phyloP scores from a whole-genome alignment of 495 filamentous ascomycete species.

The Cairneyella variabilis region DNA sequence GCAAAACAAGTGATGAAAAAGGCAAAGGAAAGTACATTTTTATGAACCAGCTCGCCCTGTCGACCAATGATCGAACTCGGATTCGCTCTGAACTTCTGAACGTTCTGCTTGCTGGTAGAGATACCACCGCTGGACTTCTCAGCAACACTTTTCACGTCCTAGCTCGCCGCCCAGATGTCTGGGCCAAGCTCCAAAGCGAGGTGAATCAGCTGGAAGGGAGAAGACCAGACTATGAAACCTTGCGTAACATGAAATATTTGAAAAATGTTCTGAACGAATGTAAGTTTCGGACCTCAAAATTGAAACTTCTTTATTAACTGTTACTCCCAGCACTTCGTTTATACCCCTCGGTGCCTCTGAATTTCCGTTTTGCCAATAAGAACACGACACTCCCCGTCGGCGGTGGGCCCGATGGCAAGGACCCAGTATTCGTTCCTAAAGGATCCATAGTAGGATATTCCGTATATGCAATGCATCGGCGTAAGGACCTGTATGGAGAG shows the following conservation, averaged over 20 bases:
- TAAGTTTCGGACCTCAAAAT: too few relatives aligned
- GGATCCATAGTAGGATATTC: slow-evolving; percentile 62
- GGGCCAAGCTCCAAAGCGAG: slow-evolving; percentile 66
- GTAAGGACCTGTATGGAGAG: slow-evolving; percentile 49
- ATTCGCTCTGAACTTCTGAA: slow-evolving; percentile 73
- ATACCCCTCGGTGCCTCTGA: slow-evolving; percentile 58
- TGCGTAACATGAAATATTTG: slow-evolving; percentile 72
- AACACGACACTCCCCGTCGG: slow-evolving; percentile 75
- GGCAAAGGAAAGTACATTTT: slow-evolving; percentile 40
- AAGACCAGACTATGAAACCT: slow-evolving; percentile 57
- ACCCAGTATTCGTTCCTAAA: slow-evolving; percentile 63
- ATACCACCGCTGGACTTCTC: slow-evolving; percentile 71
- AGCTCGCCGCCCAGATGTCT: slow-evolving; percentile 57
- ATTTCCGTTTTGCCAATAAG: slow-evolving; percentile 63
- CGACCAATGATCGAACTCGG: slow-evolving; percentile 24
- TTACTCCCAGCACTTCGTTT: slow-evolving; percentile 1
- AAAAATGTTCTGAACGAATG: slow-evolving; percentile 68
- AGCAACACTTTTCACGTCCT: slow-evolving; percentile 74
- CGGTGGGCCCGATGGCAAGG: slow-evolving; percentile 63
- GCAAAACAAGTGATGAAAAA: slow-evolving; percentile 11
- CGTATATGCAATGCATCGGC: slow-evolving; percentile 69
- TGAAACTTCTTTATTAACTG: too few relatives aligned
- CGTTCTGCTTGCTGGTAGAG: slow-evolving; percentile 72
- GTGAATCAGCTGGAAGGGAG: slow-evolving; percentile 62
- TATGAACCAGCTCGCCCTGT: slow-evolving; percentile 41